Conservation (phyloP, 306 rosid species). For the Luffa acutangula region DNA sequence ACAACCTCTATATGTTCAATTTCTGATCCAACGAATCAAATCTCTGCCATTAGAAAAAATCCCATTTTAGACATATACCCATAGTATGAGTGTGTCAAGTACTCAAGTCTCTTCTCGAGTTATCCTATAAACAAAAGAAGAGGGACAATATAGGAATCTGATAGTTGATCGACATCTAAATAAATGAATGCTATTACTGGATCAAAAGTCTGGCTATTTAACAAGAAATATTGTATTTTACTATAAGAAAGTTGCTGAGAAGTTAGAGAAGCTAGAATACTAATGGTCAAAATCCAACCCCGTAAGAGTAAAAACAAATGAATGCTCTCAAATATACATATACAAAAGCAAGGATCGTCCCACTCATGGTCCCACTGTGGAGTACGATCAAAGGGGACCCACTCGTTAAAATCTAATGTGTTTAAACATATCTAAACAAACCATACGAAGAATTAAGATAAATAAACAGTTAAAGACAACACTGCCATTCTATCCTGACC, state of each 20-base stretch:
- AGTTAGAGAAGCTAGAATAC: background rate
- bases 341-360: background rate
- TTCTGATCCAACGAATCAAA: background rate
- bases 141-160: background rate
- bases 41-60: background rate
- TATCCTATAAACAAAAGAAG: background rate
- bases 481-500: background rate
- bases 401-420: background rate
- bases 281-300: background rate
- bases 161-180: background rate
- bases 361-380: background rate
- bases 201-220: background rate
- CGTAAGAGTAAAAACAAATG: background rate
- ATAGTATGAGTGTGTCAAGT: background rate
- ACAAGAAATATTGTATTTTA: background rate
- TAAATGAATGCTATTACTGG: background rate
- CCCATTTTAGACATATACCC: background rate
- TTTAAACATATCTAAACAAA: background rate
- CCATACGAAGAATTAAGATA: background rate
- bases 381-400: too few species aligned
- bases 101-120: background rate
- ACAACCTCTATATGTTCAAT: background rate
- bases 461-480: background rate
- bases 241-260: background rate
- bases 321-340: background rate